Conservation (phyloP, 208 protist species). For the Paratrypanosoma confusum region DNA sequence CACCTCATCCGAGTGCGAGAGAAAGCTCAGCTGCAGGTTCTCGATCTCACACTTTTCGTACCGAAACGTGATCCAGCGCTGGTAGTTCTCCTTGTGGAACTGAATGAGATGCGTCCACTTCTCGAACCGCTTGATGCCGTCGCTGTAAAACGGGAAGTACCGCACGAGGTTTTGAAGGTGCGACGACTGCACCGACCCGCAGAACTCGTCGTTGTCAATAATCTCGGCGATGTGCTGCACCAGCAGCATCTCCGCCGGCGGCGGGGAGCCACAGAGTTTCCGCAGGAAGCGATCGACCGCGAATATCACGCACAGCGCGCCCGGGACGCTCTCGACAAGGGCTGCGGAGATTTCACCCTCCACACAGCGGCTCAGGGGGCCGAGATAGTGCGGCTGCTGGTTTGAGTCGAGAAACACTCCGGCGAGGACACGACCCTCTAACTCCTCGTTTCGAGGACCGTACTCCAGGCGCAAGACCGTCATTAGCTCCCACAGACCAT, state of each 20-base stretch:
- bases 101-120: constrained; percentile 47
- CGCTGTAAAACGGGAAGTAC: constrained; percentile 47
- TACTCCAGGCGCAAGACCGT: constrained; percentile 5
- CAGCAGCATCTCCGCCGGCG: constrained; percentile 49
- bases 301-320: constrained; percentile 18
- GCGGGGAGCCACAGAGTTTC: constrained; percentile 12
- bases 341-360: constrained; percentile 22
- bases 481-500: constrained; percentile 11
- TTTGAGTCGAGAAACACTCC: neutral
- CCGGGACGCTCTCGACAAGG: constrained; percentile 24
- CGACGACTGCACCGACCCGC: constrained; percentile 42
- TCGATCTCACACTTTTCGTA: constrained; percentile 29
- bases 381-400: constrained; percentile 17
- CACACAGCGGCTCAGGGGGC: constrained; percentile 8
- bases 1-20: constrained; percentile 27
- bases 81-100: constrained; percentile 25
- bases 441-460: neutral
- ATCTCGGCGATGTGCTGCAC: constrained; percentile 51
- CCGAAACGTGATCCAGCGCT: constrained; percentile 25
- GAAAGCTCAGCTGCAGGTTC: constrained; percentile 26
- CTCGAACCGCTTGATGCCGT: constrained; percentile 30
- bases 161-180: constrained; percentile 66
- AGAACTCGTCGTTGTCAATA: constrained; percentile 59
- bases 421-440: constrained; percentile 5
- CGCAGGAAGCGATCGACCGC: constrained; percentile 19